phyloP scores from a whole-genome alignment of 2,329 filamentous ascomycete genomes.

The Ophiostoma sp. region DNA sequence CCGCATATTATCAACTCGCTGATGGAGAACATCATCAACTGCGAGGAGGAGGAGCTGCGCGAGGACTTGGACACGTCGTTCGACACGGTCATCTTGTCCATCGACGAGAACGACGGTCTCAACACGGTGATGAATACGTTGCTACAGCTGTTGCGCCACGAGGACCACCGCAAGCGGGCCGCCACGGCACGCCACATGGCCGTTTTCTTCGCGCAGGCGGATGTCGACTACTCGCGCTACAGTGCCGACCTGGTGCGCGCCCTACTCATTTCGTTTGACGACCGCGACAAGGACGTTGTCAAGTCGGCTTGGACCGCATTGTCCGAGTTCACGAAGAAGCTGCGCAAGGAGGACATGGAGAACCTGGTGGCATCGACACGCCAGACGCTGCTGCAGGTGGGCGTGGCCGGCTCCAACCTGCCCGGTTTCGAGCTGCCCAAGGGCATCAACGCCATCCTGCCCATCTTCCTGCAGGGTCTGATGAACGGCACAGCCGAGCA shows the following conservation, averaged over 20 bases:
- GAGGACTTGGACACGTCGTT: slow-evolving; percentile 77
- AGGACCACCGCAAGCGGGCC: slow-evolving; percentile 82
- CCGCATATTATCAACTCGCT: slow-evolving; percentile 89
- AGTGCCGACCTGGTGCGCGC: slow-evolving; percentile 93
- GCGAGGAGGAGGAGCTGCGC: slow-evolving; percentile 71
- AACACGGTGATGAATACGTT: slow-evolving; percentile 96
- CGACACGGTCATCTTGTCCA: slow-evolving; percentile 84
- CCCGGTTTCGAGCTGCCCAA: slow-evolving; percentile 91
- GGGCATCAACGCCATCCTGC: slow-evolving; percentile 93
- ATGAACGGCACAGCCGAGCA: slow-evolving; percentile 96
- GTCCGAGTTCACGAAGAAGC: slow-evolving; percentile 79
- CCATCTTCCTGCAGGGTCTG: slow-evolving; percentile 95
- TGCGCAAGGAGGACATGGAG: slow-evolving; percentile 98
- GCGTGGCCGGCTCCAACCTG: slow-evolving; percentile 79
- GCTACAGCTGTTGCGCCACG: slow-evolving; percentile 82
- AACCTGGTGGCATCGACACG: slow-evolving; percentile 82
- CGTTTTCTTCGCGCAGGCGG: slow-evolving; percentile 78
- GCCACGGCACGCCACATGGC: slow-evolving; percentile 76
- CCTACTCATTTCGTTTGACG: slow-evolving; percentile 88
- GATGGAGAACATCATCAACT: slow-evolving; percentile 85
- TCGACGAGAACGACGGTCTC: slow-evolving; percentile 93
- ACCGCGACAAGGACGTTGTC: slow-evolving; percentile 78
- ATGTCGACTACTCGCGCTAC: slow-evolving; percentile 91
- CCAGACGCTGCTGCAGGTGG: slow-evolving; percentile 82
- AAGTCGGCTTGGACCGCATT: slow-evolving; percentile 88